phyloP scores from a whole-genome alignment of 805 yeast species.

The Millerozyma acaciae region DNA sequence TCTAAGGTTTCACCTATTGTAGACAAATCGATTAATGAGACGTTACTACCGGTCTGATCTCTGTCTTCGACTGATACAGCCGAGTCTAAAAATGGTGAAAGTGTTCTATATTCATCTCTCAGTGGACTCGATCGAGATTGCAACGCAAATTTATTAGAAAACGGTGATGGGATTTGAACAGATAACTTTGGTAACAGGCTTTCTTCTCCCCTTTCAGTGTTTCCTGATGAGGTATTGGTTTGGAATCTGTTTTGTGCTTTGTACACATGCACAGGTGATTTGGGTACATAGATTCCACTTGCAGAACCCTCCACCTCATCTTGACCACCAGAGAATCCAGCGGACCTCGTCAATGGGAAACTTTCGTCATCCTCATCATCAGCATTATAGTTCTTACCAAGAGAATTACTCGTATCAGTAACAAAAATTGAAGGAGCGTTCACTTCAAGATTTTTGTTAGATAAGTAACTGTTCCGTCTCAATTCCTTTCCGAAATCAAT shows the following conservation, averaged over 20 bases:
- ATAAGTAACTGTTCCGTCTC: slow-evolving; percentile 25
- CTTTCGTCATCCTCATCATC: slow-evolving; percentile 7
- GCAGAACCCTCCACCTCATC: slow-evolving; percentile 12
- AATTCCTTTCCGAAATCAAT: slow-evolving; percentile 22
- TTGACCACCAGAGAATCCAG: slow-evolving; percentile 5
- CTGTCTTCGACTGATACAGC: too few relatives aligned
- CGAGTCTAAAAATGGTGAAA: slow-evolving; percentile 13
- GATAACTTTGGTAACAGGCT: slow-evolving; percentile 14
- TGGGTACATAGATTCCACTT: slow-evolving; percentile 28
- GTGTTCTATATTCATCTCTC: slow-evolving; percentile 9
- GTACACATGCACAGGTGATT: slow-evolving; percentile 23
- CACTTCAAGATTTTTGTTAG: slow-evolving; percentile 13
- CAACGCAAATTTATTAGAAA: too few relatives aligned
- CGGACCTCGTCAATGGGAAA: slow-evolving; percentile 1
- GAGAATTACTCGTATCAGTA: slow-evolving; percentile 8
- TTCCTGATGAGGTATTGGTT: not conserved
- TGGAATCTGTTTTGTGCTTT: slow-evolving; percentile 13
- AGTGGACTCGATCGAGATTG: slow-evolving; percentile 4
- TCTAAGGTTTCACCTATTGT: slow-evolving; percentile 23
- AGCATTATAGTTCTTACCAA: slow-evolving; percentile 3
- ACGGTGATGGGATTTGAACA: slow-evolving; percentile 13
- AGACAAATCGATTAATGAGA: slow-evolving; percentile 17
- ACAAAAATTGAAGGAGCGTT: slow-evolving; percentile 14
- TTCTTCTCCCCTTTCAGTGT: slow-evolving; percentile 2
- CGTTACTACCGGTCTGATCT: too few relatives aligned